Conservation (phyloP, 2,329 filamentous ascomycete species). For the Ceratocystis destructans region DNA sequence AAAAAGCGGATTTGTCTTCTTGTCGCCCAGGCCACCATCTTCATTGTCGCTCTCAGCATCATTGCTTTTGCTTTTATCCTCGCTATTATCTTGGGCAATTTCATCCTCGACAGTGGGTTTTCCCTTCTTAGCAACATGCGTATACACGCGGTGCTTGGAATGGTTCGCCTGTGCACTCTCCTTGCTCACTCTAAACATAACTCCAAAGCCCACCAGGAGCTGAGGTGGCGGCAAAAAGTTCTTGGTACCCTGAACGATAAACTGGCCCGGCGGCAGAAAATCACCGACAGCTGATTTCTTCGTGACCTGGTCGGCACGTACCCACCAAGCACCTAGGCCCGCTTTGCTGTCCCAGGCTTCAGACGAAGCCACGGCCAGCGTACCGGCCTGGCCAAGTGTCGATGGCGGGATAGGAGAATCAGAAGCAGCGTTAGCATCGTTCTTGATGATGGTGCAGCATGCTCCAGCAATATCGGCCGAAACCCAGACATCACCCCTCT, state of each 20-base stretch:
- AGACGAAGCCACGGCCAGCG: constrained; percentile 70
- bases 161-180: constrained; percentile 65
- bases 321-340: constrained; percentile 94
- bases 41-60: background rate
- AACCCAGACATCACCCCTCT: constrained; percentile 81
- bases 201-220: constrained; percentile 71
- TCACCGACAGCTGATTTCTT: constrained; percentile 72
- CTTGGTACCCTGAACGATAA: constrained; percentile 74
- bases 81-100: constrained; percentile 10
- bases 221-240: constrained; percentile 82
- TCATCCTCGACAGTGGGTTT: constrained; percentile 23
- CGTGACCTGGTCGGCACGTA: constrained; percentile 74
- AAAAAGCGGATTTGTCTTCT: constrained; percentile 10
- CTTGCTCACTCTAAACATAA: constrained; percentile 79
- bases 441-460: constrained; percentile 78
- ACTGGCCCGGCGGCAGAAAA: constrained; percentile 62
- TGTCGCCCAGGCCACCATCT: background rate
- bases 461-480: constrained; percentile 82
- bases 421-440: constrained; percentile 56
- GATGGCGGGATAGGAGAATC: constrained; percentile 83
- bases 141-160: constrained; percentile 46
- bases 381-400: constrained; percentile 80
- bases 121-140: constrained; percentile 10
- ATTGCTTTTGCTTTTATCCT: background rate
- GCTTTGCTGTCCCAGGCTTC: constrained; percentile 94